Percentiles rank a stretch among this genome's conserved stretches.
phyloP scores from a whole-genome alignment of 164 flowering plant species.

The Hamamelis virginiana region DNA sequence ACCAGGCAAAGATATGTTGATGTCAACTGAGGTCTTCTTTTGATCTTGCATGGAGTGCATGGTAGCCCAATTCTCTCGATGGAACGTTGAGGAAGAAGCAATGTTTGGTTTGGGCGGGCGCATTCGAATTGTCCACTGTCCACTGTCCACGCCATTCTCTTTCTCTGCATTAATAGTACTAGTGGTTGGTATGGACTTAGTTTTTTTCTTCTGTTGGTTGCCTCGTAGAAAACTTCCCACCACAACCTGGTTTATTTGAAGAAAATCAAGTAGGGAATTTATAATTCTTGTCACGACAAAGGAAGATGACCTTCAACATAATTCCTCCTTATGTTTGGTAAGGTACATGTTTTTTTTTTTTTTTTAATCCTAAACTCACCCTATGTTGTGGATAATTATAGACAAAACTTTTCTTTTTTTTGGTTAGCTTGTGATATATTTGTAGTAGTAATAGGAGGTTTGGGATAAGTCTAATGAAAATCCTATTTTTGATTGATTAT shows the following conservation, averaged over 20 bases:
- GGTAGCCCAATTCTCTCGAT: conserved; percentile 27
- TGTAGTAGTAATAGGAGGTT: too few relatives aligned
- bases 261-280: background rate
- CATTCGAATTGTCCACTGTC: conserved; percentile 3
- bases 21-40: conserved; percentile 25
- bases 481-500: too few relatives aligned
- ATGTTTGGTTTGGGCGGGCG: conserved; percentile 4
- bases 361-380: too few relatives aligned
- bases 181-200: conserved; percentile 9
- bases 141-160: conserved; percentile 11
- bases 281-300: too few relatives aligned
- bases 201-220: conserved; percentile 22
- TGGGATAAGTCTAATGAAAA: too few relatives aligned
- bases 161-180: conserved; percentile 1
- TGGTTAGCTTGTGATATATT: too few relatives aligned
- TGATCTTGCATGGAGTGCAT: conserved; percentile 19
- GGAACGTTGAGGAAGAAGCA: conserved; percentile 13
- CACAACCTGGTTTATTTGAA: conserved; percentile 23
- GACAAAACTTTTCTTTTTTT: too few relatives aligned
- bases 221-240: conserved; percentile 35
- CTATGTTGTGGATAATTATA: too few relatives aligned
- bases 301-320: too few relatives aligned
- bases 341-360: too few relatives aligned
- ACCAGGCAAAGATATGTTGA: conserved; percentile 37
- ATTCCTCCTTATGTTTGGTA: too few relatives aligned